Evolutionary conservation across 106 monocot species (phyloP).

Genomic region (Agapanthus africanus): DNA sequence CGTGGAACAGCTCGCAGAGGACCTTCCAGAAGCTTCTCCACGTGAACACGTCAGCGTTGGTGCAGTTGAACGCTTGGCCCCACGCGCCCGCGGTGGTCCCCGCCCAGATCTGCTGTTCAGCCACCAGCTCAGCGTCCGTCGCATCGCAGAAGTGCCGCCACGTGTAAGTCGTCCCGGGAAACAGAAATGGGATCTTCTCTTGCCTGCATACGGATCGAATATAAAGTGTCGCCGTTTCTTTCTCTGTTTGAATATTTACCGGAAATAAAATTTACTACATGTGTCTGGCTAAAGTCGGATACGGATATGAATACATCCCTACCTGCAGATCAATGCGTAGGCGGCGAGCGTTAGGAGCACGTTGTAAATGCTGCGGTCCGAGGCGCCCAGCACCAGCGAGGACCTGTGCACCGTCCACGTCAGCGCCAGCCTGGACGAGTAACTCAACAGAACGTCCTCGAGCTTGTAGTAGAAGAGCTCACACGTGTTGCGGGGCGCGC

Average conservation of each 20-base stretch:
- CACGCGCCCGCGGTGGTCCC: neutral
- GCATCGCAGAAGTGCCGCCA: slow-evolving; percentile 18
- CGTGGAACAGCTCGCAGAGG: slow-evolving; percentile 10
- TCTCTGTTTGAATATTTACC: too few species aligned
- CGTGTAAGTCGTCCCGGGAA: slow-evolving; percentile 4
- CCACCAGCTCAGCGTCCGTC: slow-evolving; percentile 14
- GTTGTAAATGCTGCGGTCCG: slow-evolving; percentile 13
- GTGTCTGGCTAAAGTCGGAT: too few species aligned
- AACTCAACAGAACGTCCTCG: slow-evolving; percentile 10
- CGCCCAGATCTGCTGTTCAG: slow-evolving; percentile 10
- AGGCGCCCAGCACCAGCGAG: slow-evolving; percentile 14
- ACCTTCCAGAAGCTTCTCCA: slow-evolving; percentile 23
- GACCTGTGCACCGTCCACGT: slow-evolving; percentile 20
- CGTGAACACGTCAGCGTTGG: slow-evolving; percentile 22
- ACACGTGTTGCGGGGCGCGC: neutral
- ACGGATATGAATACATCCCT: too few species aligned
- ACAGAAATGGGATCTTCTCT: slow-evolving; percentile 8
- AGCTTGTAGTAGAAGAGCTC: slow-evolving; percentile 14
- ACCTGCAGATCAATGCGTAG: too few species aligned
- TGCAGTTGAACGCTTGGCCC: slow-evolving; percentile 21
- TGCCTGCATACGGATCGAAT: slow-evolving; percentile 15
- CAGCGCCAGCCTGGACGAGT: neutral
- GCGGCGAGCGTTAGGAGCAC: slow-evolving; percentile 15
- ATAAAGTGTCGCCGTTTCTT: too few species aligned
- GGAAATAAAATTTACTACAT: too few species aligned